A percentile compares a stretch with the other conserved stretches of the same genome.
These are phyloP conservation scores for Ulmus americana DNA, from an alignment of 331 rosid genomes.

Conservation along the genomic window DNA sequence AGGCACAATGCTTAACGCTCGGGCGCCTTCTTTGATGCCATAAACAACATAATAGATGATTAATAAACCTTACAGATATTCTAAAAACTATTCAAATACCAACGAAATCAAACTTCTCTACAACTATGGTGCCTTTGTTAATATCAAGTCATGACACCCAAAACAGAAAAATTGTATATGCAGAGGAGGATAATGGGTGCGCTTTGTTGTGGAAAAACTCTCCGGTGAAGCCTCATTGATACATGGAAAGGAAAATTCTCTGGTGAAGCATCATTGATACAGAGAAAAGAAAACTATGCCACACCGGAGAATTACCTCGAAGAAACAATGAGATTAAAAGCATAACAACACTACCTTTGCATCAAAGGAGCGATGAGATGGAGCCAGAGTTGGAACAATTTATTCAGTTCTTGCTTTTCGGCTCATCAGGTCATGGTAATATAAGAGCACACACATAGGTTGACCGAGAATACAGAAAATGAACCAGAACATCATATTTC, in stretches of 20 bases:
- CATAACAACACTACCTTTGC: background rate
- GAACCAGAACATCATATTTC: constrained; percentile 95
- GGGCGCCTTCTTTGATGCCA: no score
- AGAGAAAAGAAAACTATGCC: background rate
- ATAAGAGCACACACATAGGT: constrained; percentile 81
- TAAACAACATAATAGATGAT: no score
- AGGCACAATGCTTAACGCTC: no score
- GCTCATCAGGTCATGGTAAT: constrained; percentile 94
- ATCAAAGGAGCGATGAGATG: background rate
- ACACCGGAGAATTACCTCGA: background rate
- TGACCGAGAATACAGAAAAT: constrained; percentile 83
- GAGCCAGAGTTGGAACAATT: background rate
- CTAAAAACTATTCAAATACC: no score
- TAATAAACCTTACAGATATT: no score
- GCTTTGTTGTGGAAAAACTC: background rate
- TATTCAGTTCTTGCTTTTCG: constrained; percentile 41
- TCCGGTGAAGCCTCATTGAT: background rate
- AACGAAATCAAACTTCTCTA: background rate
- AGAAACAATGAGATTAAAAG: background rate
- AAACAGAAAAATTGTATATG: background rate
- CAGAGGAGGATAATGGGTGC: background rate
- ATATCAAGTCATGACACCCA: background rate
- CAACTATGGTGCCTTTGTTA: background rate
- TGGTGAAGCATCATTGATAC: background rate
- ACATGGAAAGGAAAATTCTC: background rate